Base-by-base conservation (phyloP, 148 eudicot species). In the Amaranthus cruentus region DNA sequence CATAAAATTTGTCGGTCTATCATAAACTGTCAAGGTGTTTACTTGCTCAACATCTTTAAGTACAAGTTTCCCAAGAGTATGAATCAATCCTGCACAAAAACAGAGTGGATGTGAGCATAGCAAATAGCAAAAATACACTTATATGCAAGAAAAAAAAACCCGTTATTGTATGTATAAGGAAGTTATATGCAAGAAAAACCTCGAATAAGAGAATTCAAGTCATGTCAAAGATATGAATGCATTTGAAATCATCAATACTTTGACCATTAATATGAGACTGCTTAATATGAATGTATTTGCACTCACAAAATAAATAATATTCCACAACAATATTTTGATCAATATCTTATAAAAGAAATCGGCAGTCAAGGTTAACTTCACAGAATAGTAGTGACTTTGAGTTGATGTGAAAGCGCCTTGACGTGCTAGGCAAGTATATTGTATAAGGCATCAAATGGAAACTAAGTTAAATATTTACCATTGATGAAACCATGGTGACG, bases 1-100 rank as follows among this genome's bases (percentile, higher is more conserved):
- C 9, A 53, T 42, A 48, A 38, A 21, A 62, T 18, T 70, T 6
- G 21, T 46, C 14, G 7, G 6, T 28, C 38, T 28, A 28, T 2
- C 2, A 28, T 44, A 48, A 7, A 57, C 2, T 47, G 58, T 9
- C 42, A 49, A 66, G 52, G 57, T 74, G 28, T 68, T 66, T 51
- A 92, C 98, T 88, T 92, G 98, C 48, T 82, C 81, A 56, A 73
- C 74, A 70, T 83, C 83, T 81, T 93, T 93, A 13, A 93, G 83
- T 55, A 90, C 77, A 65, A 84, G 81, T 75, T 87, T 93, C 3
- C 90, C 91, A 21, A 87, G 67, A 49, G 80, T 68, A 68, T 81
- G 84, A 21, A 84, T 55, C 18, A 84, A 6, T 69, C 87, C 93
- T 91, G 90, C 84, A 81, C 65, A 67, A 68, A 38, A 64, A 38